Base-by-base conservation (phyloP, 1,284 basidiomycete genomes). In the Xerocomus amazonicus region DNA sequence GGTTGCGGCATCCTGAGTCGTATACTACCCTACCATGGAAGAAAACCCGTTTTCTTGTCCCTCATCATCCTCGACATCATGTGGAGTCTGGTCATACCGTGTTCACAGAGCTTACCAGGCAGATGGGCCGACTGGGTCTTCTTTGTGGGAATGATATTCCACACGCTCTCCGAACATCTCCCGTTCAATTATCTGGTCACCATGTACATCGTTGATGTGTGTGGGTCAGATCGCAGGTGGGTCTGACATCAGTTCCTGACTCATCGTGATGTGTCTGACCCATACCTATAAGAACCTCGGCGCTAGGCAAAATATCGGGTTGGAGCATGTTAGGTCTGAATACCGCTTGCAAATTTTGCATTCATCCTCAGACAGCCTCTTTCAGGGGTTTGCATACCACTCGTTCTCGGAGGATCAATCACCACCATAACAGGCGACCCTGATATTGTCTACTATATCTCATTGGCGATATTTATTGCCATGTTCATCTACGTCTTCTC, bases 121-220 rank as follows among this genome's bases (percentile, higher is more conserved):
- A 43, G 50, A 40, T 37, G 58, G 1, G 34, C 56, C 45, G 35
- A 48, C 16, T 58, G 55, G 31, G n/a, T 54, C n/a, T 44, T 68
- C 9, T 12, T 58, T 6, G 13, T 55, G 2, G 64, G 57, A 41
- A 28, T 65, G 19, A 1, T 65, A 14, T 50, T 46, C 6, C 48
- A 56, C 28, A 12, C 50, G 12, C 41, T 67, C 36, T 56, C 58
- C 5, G 37, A 52, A 13, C 3, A 36, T 6, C 9, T 52, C 1
- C 40, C 59, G 2, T 51, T 53, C 35, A 7, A 7, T 8, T 71
- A 62, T 41, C 52, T 70, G 8, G 7, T 54, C 12, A 60, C 64
- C 45, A 50, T 67, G 47, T 69, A 66, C 27, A 36, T 68, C 12
- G 53, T 70, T 1, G 70, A 70, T 28, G 27, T 59, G 13, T 59